These are phyloP conservation scores for Takakia lepidozioides DNA, from an alignment of 225 moss, liverwort and hornwort species.

Conservation along the genomic window DNA sequence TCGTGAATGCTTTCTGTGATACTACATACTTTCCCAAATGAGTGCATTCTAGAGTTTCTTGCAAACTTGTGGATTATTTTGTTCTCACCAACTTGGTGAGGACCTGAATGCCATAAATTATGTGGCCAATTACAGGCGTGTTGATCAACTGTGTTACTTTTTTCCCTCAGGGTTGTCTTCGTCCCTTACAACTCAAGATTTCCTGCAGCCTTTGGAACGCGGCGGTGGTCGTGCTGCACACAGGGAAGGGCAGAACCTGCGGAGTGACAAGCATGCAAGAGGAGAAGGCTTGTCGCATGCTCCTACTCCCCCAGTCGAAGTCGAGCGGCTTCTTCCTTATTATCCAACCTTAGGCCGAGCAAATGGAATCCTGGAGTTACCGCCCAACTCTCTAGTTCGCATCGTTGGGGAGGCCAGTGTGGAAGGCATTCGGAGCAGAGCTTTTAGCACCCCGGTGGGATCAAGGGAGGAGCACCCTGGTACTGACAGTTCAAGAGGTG, in stretches of 20 bases:
- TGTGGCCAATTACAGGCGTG: not conserved
- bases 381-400: slow-evolving; percentile 35
- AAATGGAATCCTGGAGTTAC: slow-evolving; percentile 19
- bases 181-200: slow-evolving; percentile 61
- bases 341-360: slow-evolving; percentile 16
- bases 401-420: slow-evolving; percentile 38
- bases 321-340: slow-evolving; percentile 27
- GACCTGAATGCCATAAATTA: not conserved
- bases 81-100: not conserved
- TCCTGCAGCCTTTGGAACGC: slow-evolving; percentile 65
- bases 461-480: slow-evolving; percentile 45
- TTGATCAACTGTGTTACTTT: slow-evolving; percentile 1
- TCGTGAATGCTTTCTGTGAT: not conserved
- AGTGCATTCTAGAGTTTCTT: not conserved
- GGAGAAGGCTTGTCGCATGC: slow-evolving; percentile 8
- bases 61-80: not conserved
- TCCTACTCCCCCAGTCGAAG: slow-evolving; percentile 20
- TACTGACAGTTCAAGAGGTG: slow-evolving; percentile 26
- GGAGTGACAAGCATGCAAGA: slow-evolving; percentile 27
- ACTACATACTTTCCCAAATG: not conserved
- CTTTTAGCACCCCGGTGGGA: slow-evolving; percentile 23
- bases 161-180: slow-evolving; percentile 40
- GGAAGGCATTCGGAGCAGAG: slow-evolving; percentile 38
- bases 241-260: slow-evolving; percentile 29
- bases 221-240: slow-evolving; percentile 28